Conservation (phyloP, 345 rosid genomes). For the Triadica sebifera region DNA sequence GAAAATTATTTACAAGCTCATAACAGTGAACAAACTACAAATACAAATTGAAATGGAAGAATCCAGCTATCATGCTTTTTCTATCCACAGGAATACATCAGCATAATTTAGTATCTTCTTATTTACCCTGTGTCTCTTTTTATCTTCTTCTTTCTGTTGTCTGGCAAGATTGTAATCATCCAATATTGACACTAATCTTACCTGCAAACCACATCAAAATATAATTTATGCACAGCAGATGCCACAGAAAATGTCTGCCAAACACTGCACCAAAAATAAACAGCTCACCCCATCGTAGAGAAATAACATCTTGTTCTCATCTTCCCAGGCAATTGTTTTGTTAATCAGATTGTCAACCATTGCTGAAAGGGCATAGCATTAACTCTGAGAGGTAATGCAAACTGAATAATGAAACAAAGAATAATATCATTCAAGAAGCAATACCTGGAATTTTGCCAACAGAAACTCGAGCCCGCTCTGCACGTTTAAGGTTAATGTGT, state of each 20-base stretch:
- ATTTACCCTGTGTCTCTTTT: conserved; percentile 74
- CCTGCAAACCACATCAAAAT: conserved; percentile 42
- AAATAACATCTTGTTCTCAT: conserved; percentile 56
- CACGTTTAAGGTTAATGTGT: conserved; percentile 89
- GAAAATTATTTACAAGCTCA: neutral
- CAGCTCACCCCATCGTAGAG: conserved; percentile 85
- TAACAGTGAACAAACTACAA: neutral
- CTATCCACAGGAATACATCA: neutral
- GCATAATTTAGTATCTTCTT: neutral
- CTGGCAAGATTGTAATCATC: conserved; percentile 87
- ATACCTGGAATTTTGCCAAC: conserved; percentile 84
- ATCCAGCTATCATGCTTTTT: neutral
- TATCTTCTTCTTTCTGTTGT: conserved; percentile 81
- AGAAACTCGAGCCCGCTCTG: conserved; percentile 83
- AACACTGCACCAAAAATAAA: conserved; percentile 6
- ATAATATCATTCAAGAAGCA: conserved; percentile 7
- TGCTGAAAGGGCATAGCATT: conserved; percentile 41
- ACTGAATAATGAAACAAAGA: conserved; percentile 4
- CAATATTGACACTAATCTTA: conserved; percentile 67
- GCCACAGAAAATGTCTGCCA: neutral
- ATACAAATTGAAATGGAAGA: neutral
- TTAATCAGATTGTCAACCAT: conserved; percentile 81
- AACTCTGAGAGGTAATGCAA: conserved; percentile 11
- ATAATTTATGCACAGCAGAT: neutral
- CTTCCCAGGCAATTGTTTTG: conserved; percentile 79